Conservation (phyloP, 345 rosid genomes). For the Conringia planisiliqua region DNA sequence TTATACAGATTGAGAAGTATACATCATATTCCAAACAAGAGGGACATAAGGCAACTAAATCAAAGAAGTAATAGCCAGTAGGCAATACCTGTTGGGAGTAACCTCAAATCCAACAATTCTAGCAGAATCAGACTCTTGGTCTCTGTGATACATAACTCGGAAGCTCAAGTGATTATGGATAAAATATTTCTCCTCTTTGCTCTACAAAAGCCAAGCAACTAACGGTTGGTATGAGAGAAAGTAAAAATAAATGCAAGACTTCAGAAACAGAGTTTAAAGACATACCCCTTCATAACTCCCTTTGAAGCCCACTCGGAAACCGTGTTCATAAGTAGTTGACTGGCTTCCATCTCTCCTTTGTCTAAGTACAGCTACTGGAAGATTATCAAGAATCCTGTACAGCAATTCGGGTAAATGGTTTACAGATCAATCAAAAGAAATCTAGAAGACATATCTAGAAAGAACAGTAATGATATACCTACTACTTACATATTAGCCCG, state of each 20-base stretch:
- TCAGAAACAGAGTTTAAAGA: constrained; percentile 18
- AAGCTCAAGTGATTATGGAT: constrained; percentile 94
- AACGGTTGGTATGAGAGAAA: not conserved
- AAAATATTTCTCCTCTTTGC: constrained; percentile 93
- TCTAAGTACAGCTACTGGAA: constrained; percentile 95
- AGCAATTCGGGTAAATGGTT: constrained; percentile 5
- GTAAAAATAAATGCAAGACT: not conserved
- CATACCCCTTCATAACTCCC: constrained; percentile 91
- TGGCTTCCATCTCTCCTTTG: constrained; percentile 88
- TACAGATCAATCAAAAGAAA: not conserved
- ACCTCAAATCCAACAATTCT: constrained; percentile 98
- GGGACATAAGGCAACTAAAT: not conserved
- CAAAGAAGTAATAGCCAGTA: not conserved
- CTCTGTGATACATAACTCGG: constrained; percentile 91
- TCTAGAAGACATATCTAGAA: not conserved
- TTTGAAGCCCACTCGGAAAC: constrained; percentile 94
- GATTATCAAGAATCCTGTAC: constrained; percentile 93
- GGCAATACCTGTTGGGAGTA: constrained; percentile 72
- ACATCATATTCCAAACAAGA: not conserved
- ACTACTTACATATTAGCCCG: constrained; percentile 85
- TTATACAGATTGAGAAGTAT: not conserved
- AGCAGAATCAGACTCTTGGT: constrained; percentile 73
- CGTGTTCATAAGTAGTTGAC: constrained; percentile 87
- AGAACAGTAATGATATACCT: not conserved
- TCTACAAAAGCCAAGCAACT: constrained; percentile 47